These are phyloP conservation scores for Hypoxylon perforatum DNA, from an alignment of 495 filamentous ascomycete species.

Conservation along the genomic window DNA sequence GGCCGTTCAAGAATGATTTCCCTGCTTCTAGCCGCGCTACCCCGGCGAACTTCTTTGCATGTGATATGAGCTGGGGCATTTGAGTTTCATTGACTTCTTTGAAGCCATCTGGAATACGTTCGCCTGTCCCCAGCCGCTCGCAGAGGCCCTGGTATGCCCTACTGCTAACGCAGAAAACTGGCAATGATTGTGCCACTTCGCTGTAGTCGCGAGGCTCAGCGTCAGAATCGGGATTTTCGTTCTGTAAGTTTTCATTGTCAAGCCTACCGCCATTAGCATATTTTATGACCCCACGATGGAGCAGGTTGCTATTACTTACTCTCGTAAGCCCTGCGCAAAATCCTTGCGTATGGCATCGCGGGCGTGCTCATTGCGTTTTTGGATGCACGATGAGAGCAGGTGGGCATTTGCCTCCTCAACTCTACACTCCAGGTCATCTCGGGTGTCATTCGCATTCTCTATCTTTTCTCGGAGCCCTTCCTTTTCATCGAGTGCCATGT, in stretches of 20 bases:
- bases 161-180: conserved; percentile 71
- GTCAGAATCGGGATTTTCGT: conserved; percentile 58
- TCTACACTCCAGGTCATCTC: conserved; percentile 48
- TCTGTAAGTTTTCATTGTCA: conserved; percentile 60
- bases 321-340: conserved; percentile 66
- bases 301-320: conserved; percentile 39
- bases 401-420: background rate
- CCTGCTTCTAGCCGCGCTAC: conserved; percentile 1
- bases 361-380: conserved; percentile 65
- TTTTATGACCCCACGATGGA: background rate
- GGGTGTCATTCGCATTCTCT: conserved; percentile 49
- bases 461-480: conserved; percentile 49
- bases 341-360: conserved; percentile 63
- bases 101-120: conserved; percentile 50
- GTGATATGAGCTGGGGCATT: conserved; percentile 66
- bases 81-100: conserved; percentile 46
- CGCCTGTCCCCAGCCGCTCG: conserved; percentile 53
- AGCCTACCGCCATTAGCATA: conserved; percentile 39
- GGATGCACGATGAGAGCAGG: conserved; percentile 61
- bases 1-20: conserved; percentile 52
- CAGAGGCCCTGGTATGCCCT: conserved; percentile 69
- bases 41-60: conserved; percentile 66
- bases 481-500: conserved; percentile 29
- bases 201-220: conserved; percentile 65
- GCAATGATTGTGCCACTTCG: conserved; percentile 61